Conservation (phyloP, 73 alveolate genomes). For the Paramecium sexaurelia region DNA sequence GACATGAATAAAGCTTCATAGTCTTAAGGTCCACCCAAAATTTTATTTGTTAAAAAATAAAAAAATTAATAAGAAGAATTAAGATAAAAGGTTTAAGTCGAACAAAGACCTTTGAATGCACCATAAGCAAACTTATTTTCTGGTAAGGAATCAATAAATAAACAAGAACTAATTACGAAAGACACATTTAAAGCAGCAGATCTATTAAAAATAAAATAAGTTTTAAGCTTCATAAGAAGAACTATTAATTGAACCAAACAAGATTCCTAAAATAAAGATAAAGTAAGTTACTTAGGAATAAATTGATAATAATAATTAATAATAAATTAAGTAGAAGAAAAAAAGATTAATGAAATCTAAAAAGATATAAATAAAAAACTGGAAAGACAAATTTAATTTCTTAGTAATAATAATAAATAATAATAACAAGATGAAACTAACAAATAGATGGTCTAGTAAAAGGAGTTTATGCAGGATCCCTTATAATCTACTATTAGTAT, state of each 20-base stretch:
- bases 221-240: background rate
- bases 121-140: background rate
- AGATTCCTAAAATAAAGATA: background rate
- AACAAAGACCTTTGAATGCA: background rate
- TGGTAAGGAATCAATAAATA: background rate
- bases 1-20: background rate
- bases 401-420: background rate
- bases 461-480: background rate
- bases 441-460: background rate
- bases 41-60: background rate
- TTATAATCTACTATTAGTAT: background rate
- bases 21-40: slow-evolving; percentile 17
- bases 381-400: background rate
- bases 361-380: background rate
- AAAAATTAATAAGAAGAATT: slow-evolving; percentile 7
- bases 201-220: background rate
- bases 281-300: background rate
- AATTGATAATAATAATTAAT: background rate
- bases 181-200: slow-evolving; percentile 3
- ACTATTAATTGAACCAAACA: background rate
- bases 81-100: slow-evolving; percentile 23
- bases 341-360: background rate
- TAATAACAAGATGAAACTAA: background rate
- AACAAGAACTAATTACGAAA: background rate
- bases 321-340: background rate